Conservation (phyloP, 805 yeast genomes). For the Saccharomycopsis lassenensis region DNA sequence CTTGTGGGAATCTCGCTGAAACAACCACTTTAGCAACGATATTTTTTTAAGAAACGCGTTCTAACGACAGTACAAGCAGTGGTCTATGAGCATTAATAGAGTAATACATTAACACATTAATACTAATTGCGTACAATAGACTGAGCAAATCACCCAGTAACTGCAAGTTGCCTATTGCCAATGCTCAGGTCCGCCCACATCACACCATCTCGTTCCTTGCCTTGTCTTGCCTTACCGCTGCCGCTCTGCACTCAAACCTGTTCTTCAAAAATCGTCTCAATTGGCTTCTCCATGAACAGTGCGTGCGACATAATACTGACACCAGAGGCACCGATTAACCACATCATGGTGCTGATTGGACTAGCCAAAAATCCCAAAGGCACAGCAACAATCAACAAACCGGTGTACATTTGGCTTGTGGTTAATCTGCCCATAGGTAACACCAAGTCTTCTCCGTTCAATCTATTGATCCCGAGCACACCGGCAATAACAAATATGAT, state of each 20-base stretch:
- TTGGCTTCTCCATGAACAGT: conserved; percentile 84
- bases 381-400: conserved; percentile 59
- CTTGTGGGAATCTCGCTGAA: conserved; percentile 20
- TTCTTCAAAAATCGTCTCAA: conserved; percentile 89
- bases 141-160: no score
- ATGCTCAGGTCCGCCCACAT: no score
- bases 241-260: conserved; percentile 29
- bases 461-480: conserved; percentile 61
- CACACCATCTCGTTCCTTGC: no score
- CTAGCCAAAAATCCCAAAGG: conserved; percentile 83
- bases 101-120: no score
- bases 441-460: conserved; percentile 75
- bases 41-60: no score
- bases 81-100: no score
- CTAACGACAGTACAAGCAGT: no score
- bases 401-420: conserved; percentile 76
- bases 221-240: no score
- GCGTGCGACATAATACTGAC: conserved; percentile 80
- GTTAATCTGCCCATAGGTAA: conserved; percentile 63
- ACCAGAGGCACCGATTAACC: conserved; percentile 84
- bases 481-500: conserved; percentile 65
- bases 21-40: conserved; percentile 1
- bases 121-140: no score
- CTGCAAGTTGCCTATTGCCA: no score
- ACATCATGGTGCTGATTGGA: conserved; percentile 79